Evolutionary conservation across 257 asterid species (phyloP).

Genomic region (Penstemon davidsonii): DNA sequence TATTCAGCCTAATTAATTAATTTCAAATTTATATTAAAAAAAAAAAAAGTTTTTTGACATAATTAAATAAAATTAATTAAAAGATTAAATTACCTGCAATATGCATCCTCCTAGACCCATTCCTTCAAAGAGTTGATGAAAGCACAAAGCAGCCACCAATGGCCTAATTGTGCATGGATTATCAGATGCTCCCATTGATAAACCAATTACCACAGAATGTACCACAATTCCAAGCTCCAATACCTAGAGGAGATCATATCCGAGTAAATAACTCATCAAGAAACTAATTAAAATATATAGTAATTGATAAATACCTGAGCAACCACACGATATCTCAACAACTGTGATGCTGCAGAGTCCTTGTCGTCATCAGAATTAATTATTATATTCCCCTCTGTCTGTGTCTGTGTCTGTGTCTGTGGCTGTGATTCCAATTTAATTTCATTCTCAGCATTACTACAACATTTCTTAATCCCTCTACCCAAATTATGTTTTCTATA

Average conservation of each 20-base stretch:
- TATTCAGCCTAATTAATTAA: constrained; percentile 52
- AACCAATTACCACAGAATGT: constrained; percentile 34
- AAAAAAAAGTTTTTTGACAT: too few species aligned
- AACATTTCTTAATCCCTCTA: not conserved
- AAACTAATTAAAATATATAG: not conserved
- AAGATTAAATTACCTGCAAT: constrained; percentile 31
- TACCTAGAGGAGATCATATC: constrained; percentile 23
- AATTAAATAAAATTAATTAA: too few species aligned
- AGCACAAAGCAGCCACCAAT: constrained; percentile 35
- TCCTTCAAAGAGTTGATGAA: constrained; percentile 38
- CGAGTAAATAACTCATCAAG: not conserved
- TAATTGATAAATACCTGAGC: constrained; percentile 11
- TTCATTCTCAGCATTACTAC: not conserved
- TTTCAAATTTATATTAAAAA: too few species aligned
- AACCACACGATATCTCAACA: constrained; percentile 21
- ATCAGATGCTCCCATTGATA: constrained; percentile 34
- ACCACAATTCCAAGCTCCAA: constrained; percentile 37
- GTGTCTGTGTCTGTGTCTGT: not conserved
- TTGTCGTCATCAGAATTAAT: not conserved
- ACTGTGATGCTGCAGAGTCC: constrained; percentile 1
- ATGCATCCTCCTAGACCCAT: constrained; percentile 52
- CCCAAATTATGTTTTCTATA: constrained; percentile 20
- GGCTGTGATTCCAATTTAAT: constrained; percentile 21
- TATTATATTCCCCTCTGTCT: constrained; percentile 11
- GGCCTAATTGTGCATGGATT: constrained; percentile 34